Percentiles rank a stretch among this genome's conserved stretches.
phyloP scores from a whole-genome alignment of 768 basidiomycete genomes.

The Mycena galopus region DNA sequence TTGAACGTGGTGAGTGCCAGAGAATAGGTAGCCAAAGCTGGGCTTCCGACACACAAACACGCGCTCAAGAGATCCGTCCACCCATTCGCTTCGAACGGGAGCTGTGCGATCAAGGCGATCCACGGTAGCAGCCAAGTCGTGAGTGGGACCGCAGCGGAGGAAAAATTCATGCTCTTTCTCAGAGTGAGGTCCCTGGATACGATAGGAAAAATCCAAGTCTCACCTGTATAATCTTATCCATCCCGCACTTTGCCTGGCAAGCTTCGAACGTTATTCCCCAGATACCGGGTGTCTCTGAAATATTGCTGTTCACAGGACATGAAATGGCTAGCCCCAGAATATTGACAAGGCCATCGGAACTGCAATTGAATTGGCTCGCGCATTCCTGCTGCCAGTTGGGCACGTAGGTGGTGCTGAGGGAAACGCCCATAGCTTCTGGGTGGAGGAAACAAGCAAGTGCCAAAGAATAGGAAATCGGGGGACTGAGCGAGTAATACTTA shows the following conservation, averaged over 20 bases:
- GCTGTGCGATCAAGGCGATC: constrained; percentile 35
- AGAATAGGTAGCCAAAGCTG: constrained; percentile 34
- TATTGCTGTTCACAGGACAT: background rate
- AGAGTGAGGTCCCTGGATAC: background rate
- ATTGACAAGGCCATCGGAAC: constrained; percentile 26
- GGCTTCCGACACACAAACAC: constrained; percentile 31
- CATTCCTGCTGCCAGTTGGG: constrained; percentile 21
- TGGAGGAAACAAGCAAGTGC: no score
- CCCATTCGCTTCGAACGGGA: constrained; percentile 34
- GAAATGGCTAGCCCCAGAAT: background rate
- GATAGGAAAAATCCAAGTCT: background rate
- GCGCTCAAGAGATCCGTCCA: constrained; percentile 32
- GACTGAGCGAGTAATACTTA: no score
- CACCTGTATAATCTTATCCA: constrained; percentile 22
- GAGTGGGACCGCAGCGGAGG: constrained; percentile 12
- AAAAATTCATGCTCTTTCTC: constrained; percentile 8
- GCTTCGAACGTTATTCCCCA: constrained; percentile 29
- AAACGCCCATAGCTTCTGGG: constrained; percentile 16
- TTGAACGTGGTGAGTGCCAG: constrained; percentile 35
- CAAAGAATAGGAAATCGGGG: no score
- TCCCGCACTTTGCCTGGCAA: constrained; percentile 21
- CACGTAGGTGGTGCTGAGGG: constrained; percentile 10
- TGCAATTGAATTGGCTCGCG: constrained; percentile 17
- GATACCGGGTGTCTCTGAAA: background rate
- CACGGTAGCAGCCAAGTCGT: constrained; percentile 38